Conservation (phyloP, 176 grass and related monocot species). For the Aegilops speltoides region DNA sequence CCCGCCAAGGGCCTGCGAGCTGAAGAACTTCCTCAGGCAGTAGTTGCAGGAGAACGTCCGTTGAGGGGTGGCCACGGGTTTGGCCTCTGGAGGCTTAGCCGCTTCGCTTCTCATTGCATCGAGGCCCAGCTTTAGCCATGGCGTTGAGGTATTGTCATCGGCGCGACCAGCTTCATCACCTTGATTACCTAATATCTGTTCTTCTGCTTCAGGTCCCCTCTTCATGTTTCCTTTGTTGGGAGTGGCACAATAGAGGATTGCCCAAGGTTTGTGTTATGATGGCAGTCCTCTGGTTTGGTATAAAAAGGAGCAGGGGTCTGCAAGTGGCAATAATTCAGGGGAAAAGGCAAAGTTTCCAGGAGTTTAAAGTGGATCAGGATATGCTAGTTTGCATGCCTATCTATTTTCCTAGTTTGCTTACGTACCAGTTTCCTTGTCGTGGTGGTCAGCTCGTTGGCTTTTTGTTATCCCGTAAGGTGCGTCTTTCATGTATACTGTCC, state of each 20-base stretch:
- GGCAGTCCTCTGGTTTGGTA: constrained; percentile 42
- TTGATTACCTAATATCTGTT: constrained; percentile 28
- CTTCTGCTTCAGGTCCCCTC: constrained; percentile 32
- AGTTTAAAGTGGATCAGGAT: constrained; percentile 48
- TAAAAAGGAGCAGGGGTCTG: constrained; percentile 60
- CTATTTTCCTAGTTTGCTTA: constrained; percentile 10
- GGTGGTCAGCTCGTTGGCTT: constrained; percentile 44
- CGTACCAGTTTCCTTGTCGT: constrained; percentile 22
- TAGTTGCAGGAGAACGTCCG: constrained; percentile 91
- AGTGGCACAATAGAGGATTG: constrained; percentile 33
- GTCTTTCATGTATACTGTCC: constrained; percentile 36
- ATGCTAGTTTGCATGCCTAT: constrained; percentile 47
- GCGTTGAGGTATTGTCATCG: constrained; percentile 24
- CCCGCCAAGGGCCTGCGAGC: constrained; percentile 79
- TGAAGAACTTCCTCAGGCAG: constrained; percentile 92
- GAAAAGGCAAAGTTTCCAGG: constrained; percentile 44
- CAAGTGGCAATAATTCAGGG: constrained; percentile 67
- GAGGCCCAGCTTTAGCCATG: constrained; percentile 66
- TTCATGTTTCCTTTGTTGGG: constrained; percentile 51
- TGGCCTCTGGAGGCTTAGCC: constrained; percentile 24
- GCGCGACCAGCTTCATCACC: constrained; percentile 23
- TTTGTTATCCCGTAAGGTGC: constrained; percentile 40
- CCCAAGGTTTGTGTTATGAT: constrained; percentile 37
- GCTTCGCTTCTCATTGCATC: constrained; percentile 29
- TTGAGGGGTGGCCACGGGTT: constrained; percentile 36